Percentiles rank a stretch among this genome's conserved stretches.
Conservation (phyloP, 2,329 filamentous ascomycete genomes). For the Calonectria fujianensis region DNA sequence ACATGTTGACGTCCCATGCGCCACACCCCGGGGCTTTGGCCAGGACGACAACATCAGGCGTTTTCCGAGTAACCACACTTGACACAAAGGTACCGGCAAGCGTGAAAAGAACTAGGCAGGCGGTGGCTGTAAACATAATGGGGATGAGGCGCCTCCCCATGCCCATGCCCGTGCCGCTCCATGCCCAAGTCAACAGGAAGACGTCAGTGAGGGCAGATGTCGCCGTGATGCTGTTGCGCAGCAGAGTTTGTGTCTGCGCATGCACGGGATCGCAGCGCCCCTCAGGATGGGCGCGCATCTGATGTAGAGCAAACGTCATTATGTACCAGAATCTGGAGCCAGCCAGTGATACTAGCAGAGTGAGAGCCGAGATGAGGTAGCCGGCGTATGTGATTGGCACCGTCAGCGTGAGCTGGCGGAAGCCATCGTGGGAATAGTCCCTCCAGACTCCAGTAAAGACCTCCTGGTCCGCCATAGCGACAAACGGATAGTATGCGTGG, state of each 20-base stretch:
- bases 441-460: constrained; percentile 9
- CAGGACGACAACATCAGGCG: constrained; percentile 1
- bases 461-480: constrained; percentile 3
- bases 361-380: constrained; percentile 8
- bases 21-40: not conserved
- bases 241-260: not conserved
- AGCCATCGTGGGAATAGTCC: constrained; percentile 6
- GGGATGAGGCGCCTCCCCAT: not conserved
- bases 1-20: constrained; percentile 11
- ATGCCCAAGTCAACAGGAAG: not conserved
- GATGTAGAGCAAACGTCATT: not conserved
- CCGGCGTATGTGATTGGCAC: not conserved
- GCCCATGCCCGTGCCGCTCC: constrained; percentile 16
- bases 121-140: not conserved
- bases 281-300: not conserved
- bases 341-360: constrained; percentile 3
- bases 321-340: constrained; percentile 14
- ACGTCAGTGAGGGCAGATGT: not conserved
- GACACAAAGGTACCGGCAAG: constrained; percentile 8
- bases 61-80: not conserved
- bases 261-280: constrained; percentile 2
- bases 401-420: constrained; percentile 10
- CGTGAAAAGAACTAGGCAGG: not conserved
- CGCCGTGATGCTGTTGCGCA: constrained; percentile 16
- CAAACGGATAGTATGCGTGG: not conserved